Percentiles rank a stretch among this genome's conserved stretches.
Evolutionary conservation across 2,329 filamentous ascomycete genomes (phyloP).

Genomic region (Exophiala sp.): DNA sequence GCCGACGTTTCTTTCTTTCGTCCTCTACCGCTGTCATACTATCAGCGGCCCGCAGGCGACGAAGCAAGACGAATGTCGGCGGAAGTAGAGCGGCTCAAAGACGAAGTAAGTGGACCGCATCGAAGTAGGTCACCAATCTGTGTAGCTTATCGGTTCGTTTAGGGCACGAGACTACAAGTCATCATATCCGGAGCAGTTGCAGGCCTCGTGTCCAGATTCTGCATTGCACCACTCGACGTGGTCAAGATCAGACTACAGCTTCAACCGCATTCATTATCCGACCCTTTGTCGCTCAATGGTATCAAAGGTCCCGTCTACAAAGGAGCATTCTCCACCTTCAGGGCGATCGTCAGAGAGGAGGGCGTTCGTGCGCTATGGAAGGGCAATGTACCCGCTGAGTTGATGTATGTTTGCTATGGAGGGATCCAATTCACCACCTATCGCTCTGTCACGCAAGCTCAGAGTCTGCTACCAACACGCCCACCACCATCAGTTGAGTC

Average conservation of each 20-base stretch:
- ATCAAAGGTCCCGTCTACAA: slow-evolving; percentile 51
- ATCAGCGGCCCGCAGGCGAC: not conserved
- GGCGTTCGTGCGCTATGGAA: slow-evolving; percentile 91
- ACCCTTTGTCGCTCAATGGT: slow-evolving; percentile 60
- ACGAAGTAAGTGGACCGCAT: slow-evolving; percentile 54
- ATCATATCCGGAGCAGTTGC: slow-evolving; percentile 66
- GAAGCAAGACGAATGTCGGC: slow-evolving; percentile 56
- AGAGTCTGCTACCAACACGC: slow-evolving; percentile 53
- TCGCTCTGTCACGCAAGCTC: slow-evolving; percentile 65
- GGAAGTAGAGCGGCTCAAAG: slow-evolving; percentile 61
- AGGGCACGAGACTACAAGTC: slow-evolving; percentile 66
- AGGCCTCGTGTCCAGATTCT: slow-evolving; percentile 87
- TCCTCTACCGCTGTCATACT: not conserved
- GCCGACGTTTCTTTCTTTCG: no score
- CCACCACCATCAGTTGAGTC: slow-evolving; percentile 68
- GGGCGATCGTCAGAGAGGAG: slow-evolving; percentile 73
- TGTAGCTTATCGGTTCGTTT: slow-evolving; percentile 1
- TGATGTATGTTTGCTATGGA: slow-evolving; percentile 89
- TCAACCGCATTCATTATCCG: slow-evolving; percentile 78
- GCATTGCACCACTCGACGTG: slow-evolving; percentile 92
- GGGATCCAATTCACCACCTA: slow-evolving; percentile 88
- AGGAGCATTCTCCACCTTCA: slow-evolving; percentile 72
- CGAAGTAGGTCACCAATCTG: not conserved
- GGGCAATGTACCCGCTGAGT: slow-evolving; percentile 91
- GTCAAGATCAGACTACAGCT: slow-evolving; percentile 97